Base-by-base conservation (phyloP, 2,329 filamentous ascomycete genomes). In the Mycocentrospora acerina region DNA sequence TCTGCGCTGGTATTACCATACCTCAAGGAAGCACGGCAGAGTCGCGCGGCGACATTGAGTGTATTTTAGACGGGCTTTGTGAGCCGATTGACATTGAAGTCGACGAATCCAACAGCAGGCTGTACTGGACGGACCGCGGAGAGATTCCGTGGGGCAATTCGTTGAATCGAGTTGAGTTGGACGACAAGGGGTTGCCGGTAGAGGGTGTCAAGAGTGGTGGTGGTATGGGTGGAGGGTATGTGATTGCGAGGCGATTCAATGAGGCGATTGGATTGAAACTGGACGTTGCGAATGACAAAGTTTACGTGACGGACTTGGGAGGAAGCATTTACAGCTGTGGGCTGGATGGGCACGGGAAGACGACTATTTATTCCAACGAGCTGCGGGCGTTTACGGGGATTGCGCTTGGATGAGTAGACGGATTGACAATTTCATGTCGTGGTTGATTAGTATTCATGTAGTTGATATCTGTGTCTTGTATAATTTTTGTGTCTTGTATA, bases 121-220 rank as follows among this genome's bases (percentile, higher is more conserved):
- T 83, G 17, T 83, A 79, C 57, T 83, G 80, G 80, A 81, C 80
- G 0, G 80, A 83, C 46, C 68, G 80, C 0, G 81, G 80, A 4
- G 80, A 83, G 46, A 58, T 75, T 1, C 79, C 79, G 0, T 53
- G 60, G 7, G 80, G 80, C 0, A 81, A 79, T 52, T 72, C 71
- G 9, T 45, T 83, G 40, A 79, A 81, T 52, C n/a, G n/a, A n/a
- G n/a, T n/a, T n/a, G n/a, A n/a, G n/a, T n/a, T n/a, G n/a, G n/a
- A n/a, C n/a, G n/a, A n/a, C n/a, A n/a, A n/a, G n/a, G n/a, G n/a
- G n/a, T n/a, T n/a, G n/a, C n/a, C n/a, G n/a, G n/a, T n/a, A n/a
- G n/a, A n/a, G n/a, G n/a, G n/a, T n/a, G n/a, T n/a, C n/a, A n/a
- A n/a, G n/a, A n/a, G n/a, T n/a, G n/a, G n/a, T n/a, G n/a, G n/a